phyloP scores from a whole-genome alignment of 345 rosid species.

The Moringa oleifera region DNA sequence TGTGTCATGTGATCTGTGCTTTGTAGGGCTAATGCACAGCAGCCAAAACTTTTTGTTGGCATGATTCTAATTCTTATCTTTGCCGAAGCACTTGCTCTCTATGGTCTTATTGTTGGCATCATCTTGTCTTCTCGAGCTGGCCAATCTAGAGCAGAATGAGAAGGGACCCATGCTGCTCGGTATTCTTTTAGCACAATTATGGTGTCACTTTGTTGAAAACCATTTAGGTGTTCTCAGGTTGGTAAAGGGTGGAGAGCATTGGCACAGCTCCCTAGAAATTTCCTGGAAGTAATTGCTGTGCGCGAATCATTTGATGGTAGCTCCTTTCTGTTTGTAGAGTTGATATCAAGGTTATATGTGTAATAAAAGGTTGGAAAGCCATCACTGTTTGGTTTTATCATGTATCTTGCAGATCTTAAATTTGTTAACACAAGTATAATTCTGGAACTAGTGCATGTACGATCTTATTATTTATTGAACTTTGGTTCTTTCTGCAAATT shows the following conservation, averaged over 20 bases:
- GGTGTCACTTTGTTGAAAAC: slow-evolving; percentile 2
- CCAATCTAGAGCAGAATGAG: slow-evolving; percentile 85
- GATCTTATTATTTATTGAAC: slow-evolving; percentile 10
- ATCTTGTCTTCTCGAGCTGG: slow-evolving; percentile 94
- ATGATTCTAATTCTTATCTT: slow-evolving; percentile 93
- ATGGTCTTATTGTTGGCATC: slow-evolving; percentile 87
- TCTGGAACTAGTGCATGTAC: slow-evolving; percentile 8
- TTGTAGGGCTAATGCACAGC: slow-evolving; percentile 86
- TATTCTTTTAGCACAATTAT: slow-evolving; percentile 23
- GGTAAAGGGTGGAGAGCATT: slow-evolving; percentile 13
- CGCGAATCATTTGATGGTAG: slow-evolving; percentile 18
- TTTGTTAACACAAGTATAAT: slow-evolving; percentile 8
- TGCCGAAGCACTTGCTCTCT: slow-evolving; percentile 85
- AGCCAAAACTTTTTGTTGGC: slow-evolving; percentile 87
- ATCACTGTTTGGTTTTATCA: not conserved
- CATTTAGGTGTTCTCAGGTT: slow-evolving; percentile 10
- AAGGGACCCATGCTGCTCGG: slow-evolving; percentile 1
- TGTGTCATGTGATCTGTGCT: not conserved
- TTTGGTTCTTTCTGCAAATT: not conserved
- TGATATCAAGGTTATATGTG: slow-evolving; percentile 17
- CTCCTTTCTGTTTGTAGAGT: slow-evolving; percentile 16
- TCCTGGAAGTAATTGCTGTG: slow-evolving; percentile 17
- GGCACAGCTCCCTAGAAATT: slow-evolving; percentile 13
- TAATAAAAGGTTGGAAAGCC: not conserved
- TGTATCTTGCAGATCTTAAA: not conserved